A percentile compares a stretch with the other conserved stretches of the same genome.
Conservation (phyloP, 306 rosid species). For the Dalbergia cultrata region DNA sequence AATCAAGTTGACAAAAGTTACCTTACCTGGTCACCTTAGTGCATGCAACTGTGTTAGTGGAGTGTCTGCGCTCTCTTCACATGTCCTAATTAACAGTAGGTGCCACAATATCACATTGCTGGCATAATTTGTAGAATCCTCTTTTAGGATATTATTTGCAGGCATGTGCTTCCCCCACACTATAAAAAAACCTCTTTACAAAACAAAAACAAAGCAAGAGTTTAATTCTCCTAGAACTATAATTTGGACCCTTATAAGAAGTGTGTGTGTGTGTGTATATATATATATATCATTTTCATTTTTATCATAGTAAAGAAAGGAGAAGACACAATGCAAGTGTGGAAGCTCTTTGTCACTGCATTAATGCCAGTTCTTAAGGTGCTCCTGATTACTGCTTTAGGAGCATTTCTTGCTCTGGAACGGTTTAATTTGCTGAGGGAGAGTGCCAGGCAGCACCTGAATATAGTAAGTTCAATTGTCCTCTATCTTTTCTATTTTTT, state of each 20-base stretch:
- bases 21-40: no score
- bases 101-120: neutral
- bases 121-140: neutral
- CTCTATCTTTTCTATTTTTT: neutral
- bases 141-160: neutral
- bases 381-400: constrained; percentile 33
- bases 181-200: neutral
- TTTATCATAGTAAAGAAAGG: neutral
- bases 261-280: no score
- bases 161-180: neutral
- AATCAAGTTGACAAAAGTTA: no score
- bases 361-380: constrained; percentile 46
- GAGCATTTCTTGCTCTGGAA: constrained; percentile 43
- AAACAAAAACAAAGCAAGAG: no score
- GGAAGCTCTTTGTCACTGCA: constrained; percentile 39
- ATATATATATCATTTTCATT: neutral
- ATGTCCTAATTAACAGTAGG: no score
- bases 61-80: no score
- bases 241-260: no score
- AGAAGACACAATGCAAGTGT: constrained; percentile 34
- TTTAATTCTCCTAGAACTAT: no score
- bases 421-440: constrained; percentile 36
- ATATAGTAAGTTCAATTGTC: constrained; percentile 26
- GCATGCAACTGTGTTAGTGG: no score
- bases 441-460: constrained; percentile 40